Conservation (phyloP, 2,329 filamentous ascomycete species). For the Thielaviopsis ethacetica region DNA sequence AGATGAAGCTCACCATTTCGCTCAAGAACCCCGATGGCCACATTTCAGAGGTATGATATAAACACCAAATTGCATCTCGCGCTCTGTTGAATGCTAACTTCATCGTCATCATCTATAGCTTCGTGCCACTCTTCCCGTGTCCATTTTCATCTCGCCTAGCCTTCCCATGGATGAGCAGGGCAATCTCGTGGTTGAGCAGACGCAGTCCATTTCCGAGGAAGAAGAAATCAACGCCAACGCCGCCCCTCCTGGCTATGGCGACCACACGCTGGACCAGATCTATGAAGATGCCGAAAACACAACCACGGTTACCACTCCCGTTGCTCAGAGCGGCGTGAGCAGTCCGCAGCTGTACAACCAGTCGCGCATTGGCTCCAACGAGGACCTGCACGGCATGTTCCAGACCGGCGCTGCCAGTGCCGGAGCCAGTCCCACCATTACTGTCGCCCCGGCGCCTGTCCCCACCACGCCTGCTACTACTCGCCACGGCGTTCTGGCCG, state of each 20-base stretch:
- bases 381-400: constrained; percentile 47
- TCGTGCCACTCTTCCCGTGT: constrained; percentile 75
- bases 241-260: constrained; percentile 83
- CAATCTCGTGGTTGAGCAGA: constrained; percentile 46
- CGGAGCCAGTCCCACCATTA: constrained; percentile 13
- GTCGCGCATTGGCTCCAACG: constrained; percentile 60
- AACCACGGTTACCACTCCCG: constrained; percentile 64
- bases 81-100: not conserved
- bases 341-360: constrained; percentile 56
- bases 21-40: constrained; percentile 92
- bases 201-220: constrained; percentile 23
- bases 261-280: constrained; percentile 76
- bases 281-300: constrained; percentile 69
- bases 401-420: constrained; percentile 26
- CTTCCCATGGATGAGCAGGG: constrained; percentile 79
- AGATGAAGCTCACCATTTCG: constrained; percentile 79
- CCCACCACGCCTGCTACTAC: constrained; percentile 7
- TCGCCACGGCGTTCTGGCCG: constrained; percentile 11
- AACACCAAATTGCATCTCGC: no score
- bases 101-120: constrained; percentile 36
- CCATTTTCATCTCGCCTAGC: constrained; percentile 90
- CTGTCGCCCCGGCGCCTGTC: constrained; percentile 2
- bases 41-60: constrained; percentile 51
- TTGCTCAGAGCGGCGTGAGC: constrained; percentile 52
- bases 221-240: constrained; percentile 37